phyloP scores from a whole-genome alignment of 1,284 basidiomycete species.

The Leccinum pseudoinsigne region DNA sequence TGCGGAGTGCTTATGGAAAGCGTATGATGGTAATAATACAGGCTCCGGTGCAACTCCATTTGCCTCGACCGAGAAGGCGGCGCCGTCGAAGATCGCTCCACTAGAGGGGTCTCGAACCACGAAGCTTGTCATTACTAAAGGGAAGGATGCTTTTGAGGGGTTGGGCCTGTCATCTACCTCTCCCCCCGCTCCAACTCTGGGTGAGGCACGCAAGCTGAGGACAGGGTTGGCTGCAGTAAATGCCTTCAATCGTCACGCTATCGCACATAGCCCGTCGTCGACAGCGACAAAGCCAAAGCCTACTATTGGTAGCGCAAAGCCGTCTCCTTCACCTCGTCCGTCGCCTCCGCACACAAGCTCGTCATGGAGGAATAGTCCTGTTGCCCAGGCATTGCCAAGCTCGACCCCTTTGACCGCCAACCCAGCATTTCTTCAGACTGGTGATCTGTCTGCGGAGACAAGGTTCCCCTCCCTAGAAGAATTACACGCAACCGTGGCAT shows the following conservation, averaged over 20 bases:
- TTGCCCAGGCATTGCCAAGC: conserved; percentile 14
- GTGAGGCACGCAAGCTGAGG: conserved; percentile 69
- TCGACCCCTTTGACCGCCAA: conserved; percentile 25
- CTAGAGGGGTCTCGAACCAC: conserved; percentile 30
- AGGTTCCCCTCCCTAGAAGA: conserved; percentile 80
- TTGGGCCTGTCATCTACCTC: conserved; percentile 53
- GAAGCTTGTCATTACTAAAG: conserved; percentile 34
- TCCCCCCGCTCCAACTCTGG: conserved; percentile 61
- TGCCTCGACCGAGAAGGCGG: conserved; percentile 23
- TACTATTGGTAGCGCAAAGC: conserved; percentile 27
- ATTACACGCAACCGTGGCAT: conserved; percentile 60
- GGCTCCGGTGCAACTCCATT: conserved; percentile 25
- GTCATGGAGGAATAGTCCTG: conserved; percentile 21
- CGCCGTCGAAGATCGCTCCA: conserved; percentile 27
- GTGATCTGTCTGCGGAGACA: conserved; percentile 55
- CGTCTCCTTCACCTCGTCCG: conserved; percentile 52
- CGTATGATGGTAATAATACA: conserved; percentile 38
- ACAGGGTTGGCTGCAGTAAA: conserved; percentile 57
- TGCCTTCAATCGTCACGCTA: conserved; percentile 33
- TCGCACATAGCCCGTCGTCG: conserved; percentile 25
- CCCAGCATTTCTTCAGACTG: conserved; percentile 26
- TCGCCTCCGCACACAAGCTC: conserved; percentile 24
- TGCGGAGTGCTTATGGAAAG: conserved; percentile 53
- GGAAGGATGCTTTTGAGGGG: conserved; percentile 76
- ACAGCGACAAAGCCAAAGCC: conserved; percentile 32